phyloP scores from a whole-genome alignment of 176 grass and related monocot species.

The Oryza meridionalis region DNA sequence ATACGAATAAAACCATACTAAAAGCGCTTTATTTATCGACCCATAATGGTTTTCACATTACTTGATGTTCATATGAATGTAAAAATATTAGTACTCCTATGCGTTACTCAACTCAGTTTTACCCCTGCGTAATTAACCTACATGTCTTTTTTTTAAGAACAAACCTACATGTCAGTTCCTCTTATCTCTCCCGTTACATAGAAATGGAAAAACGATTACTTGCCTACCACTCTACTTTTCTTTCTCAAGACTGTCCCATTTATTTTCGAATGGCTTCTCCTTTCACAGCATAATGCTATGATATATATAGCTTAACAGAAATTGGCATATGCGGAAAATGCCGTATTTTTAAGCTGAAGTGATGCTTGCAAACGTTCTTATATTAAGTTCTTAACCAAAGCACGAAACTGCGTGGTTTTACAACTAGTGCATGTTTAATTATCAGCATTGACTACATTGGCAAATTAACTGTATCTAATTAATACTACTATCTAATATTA shows the following conservation, averaged over 20 bases:
- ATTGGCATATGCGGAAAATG: not conserved
- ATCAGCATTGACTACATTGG: not conserved
- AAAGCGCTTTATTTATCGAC: not conserved
- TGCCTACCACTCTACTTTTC: too few species aligned
- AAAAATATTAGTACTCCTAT: too few species aligned
- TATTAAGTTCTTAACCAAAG: not conserved
- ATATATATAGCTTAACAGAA: not conserved
- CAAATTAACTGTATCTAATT: too few species aligned
- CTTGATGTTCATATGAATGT: not conserved
- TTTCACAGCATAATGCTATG: not conserved
- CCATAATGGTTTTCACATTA: too few species aligned
- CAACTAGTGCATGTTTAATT: not conserved
- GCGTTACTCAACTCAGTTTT: not conserved
- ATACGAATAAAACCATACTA: not conserved
- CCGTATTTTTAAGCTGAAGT: not conserved
- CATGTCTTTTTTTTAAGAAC: too few species aligned
- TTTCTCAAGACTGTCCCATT: not conserved
- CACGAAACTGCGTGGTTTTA: not conserved
- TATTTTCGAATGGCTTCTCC: not conserved
- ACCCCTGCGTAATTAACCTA: not conserved
- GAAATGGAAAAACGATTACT: too few species aligned
- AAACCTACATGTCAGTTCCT: too few species aligned
- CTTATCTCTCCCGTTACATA: too few species aligned
- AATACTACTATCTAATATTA: too few species aligned
- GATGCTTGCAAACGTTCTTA: not conserved